phyloP scores from a whole-genome alignment of 2,329 filamentous ascomycete genomes.

The Lomentospora prolificans region DNA sequence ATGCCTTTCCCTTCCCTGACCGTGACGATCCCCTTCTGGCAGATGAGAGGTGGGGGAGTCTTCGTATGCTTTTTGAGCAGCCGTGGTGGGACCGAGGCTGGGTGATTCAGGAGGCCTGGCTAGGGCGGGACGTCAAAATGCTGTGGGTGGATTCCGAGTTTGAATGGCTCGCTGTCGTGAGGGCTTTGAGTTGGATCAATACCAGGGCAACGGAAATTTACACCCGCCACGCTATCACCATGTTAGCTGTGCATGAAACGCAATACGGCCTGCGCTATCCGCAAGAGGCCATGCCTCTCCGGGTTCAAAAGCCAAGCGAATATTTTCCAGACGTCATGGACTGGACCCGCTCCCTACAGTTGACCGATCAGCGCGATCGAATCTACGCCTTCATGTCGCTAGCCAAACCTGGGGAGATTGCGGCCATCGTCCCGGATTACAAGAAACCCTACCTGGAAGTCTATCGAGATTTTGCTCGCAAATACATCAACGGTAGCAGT shows the following conservation, averaged over 20 bases:
- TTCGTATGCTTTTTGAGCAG: not conserved
- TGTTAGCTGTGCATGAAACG: not conserved
- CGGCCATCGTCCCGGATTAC: not conserved
- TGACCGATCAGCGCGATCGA: slow-evolving; percentile 2
- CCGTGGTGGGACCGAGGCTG: slow-evolving; percentile 4
- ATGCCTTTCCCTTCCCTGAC: not conserved
- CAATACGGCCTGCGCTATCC: not conserved
- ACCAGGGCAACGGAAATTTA: not conserved
- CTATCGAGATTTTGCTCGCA: not conserved
- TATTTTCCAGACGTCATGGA: slow-evolving; percentile 1
- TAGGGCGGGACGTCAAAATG: not conserved
- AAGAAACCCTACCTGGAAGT: slow-evolving; percentile 2
- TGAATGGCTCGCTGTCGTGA: not conserved
- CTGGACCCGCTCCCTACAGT: not conserved
- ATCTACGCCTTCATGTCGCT: slow-evolving; percentile 6
- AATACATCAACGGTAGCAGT: not conserved
- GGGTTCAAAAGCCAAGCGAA: not conserved
- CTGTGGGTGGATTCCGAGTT: not conserved
- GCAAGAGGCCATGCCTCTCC: not conserved
- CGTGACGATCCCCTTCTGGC: not conserved
- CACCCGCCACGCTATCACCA: not conserved
- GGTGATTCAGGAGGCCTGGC: slow-evolving; percentile 3
- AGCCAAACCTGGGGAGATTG: not conserved
- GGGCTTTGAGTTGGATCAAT: not conserved
- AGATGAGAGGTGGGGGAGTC: not conserved